Base-by-base conservation (phyloP, 78 protist species). In the Salpingoeca rosetta region DNA sequence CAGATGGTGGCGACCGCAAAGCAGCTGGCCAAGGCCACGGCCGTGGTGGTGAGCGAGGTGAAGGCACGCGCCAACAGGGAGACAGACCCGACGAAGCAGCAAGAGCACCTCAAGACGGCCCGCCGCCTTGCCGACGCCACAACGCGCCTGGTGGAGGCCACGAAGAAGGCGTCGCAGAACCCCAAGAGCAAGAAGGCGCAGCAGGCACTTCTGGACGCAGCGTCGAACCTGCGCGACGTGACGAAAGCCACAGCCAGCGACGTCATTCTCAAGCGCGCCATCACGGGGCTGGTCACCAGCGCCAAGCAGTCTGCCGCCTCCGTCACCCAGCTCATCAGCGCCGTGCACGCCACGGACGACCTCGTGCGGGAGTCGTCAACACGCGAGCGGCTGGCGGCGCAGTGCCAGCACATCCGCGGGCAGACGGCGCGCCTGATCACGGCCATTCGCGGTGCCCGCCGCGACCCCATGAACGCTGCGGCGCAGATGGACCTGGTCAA, bases 401-500 rank as follows among this genome's bases (percentile, higher is more conserved):
- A 22, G 57, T 0, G 36, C 79, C 40, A 79, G 78, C 28, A 1
- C 22, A 28, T 56, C 45, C 27, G 38, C 26, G 84, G 36, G 31
- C 2, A 3, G 41, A 31, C 40, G 0, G 36, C 42, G 41, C 17
- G 22, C 10, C 75, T 78, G 65, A 40, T 80, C 35, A 37, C 38
- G 28, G 85, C 84, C 80, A 22, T 72, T 1, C 77, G 86, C 86
- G 65, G 12, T 27, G 35, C 11, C 65, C 22, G 72, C 74, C 1
- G 24, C 44, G n/a, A 76, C 78, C 87, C 87, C 25, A 82, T 77
- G 65, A 44, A 38, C 38, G 31, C 85, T 11, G 0, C 24, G 26
- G 76, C 85, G 44, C 90, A 88, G 77, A 83, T 88, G 17, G 57
- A 38, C 17, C 85, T 88, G 39, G 38, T 88, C 74, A 84, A 76